Evolutionary conservation across 345 rosid species (phyloP).

Genomic region (Citrus trifoliata): DNA sequence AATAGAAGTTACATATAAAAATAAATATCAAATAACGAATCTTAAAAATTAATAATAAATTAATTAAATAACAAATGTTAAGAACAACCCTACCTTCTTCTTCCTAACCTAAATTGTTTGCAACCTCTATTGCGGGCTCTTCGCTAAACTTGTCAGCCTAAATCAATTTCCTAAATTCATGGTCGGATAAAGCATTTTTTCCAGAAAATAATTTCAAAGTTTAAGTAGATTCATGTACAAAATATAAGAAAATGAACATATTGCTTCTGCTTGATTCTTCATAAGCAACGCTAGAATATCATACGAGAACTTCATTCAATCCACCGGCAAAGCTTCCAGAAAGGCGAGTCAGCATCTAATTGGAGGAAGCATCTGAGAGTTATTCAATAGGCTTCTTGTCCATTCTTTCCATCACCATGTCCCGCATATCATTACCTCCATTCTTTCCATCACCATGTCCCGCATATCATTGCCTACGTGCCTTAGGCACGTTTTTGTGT

Average conservation of each 20-base stretch:
- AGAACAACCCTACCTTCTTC: no score
- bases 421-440: slow-evolving; percentile 94
- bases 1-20: no score
- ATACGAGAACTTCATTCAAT: slow-evolving; percentile 18
- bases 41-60: no score
- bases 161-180: neutral
- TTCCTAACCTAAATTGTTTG: no score
- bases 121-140: no score
- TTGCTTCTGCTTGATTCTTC: slow-evolving; percentile 11
- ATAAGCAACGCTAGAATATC: slow-evolving; percentile 4
- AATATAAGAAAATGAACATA: slow-evolving; percentile 2
- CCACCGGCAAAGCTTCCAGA: slow-evolving; percentile 1
- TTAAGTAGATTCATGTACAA: slow-evolving; percentile 13
- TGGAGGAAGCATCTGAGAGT: slow-evolving; percentile 37
- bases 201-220: neutral
- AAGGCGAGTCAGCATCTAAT: slow-evolving; percentile 21
- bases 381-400: slow-evolving; percentile 74
- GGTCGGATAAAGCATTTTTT: neutral
- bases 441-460: slow-evolving; percentile 92
- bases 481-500: slow-evolving; percentile 50
- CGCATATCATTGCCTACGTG: slow-evolving; percentile 86
- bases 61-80: no score
- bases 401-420: slow-evolving; percentile 88
- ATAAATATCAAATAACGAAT: no score
- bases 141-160: no score